These are phyloP conservation scores for Kalanchoe fedtschenkoi DNA, from an alignment of 164 flowering plant species.

Conservation along the genomic window DNA sequence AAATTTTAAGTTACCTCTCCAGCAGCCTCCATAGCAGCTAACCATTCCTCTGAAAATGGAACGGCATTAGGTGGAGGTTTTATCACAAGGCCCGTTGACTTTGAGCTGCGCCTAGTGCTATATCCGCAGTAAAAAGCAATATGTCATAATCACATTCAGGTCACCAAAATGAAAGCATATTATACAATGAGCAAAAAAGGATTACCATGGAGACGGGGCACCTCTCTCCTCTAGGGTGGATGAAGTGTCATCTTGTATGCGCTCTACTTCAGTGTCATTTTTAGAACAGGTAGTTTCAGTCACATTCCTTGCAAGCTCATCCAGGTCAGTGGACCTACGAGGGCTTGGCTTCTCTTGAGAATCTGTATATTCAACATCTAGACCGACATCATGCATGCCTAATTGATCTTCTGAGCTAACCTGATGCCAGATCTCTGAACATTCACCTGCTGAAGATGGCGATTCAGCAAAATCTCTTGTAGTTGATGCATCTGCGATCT, in stretches of 20 bases:
- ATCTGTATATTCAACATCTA: background rate
- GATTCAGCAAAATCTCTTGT: background rate
- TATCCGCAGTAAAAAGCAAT: constrained; percentile 25
- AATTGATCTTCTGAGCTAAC: background rate
- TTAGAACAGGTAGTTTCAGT: constrained; percentile 7
- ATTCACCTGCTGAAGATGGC: background rate
- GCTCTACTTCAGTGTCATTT: constrained; percentile 10
- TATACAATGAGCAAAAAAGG: background rate
- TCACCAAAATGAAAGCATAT: background rate
- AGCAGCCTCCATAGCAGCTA: constrained; percentile 86
- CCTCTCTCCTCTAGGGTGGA: constrained; percentile 8
- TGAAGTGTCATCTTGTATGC: constrained; percentile 8
- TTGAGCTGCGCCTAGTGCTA: constrained; percentile 16
- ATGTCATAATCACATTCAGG: background rate
- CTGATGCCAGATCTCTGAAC: background rate
- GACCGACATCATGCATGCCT: background rate
- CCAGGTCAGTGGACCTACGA: background rate
- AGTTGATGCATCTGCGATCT: constrained; percentile 1
- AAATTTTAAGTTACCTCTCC: constrained; percentile 62
- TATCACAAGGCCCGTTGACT: constrained; percentile 15
- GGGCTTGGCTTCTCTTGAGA: background rate
- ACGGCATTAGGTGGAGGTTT: constrained; percentile 41
- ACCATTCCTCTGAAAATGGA: constrained; percentile 98
- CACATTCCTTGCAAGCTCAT: constrained; percentile 2
- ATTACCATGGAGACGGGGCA: constrained; percentile 20